Evolutionary conservation across 257 asterid genomes (phyloP), one percentile per base, ranked within the genome.

Genomic region (Ocimum tenuiflorum): DNA sequence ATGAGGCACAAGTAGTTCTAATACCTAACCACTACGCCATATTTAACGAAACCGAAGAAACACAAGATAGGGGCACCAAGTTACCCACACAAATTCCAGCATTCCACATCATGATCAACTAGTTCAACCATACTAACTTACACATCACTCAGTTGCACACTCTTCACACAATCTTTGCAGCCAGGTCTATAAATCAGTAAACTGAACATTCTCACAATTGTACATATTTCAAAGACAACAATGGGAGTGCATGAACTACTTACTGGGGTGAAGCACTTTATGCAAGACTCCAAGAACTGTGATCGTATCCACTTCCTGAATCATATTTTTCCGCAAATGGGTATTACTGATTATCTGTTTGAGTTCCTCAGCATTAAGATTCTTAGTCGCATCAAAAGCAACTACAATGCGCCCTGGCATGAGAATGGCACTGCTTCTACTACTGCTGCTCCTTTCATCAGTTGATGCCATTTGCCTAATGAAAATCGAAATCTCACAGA

Each of bases 231-330:
- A 53, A 53, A 6, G 12, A 51, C 35, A 15, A 51, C 42, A 51
- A 23, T 53, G 0, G n/a, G 4, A 9, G 12, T 5, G 11, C 69
- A 69, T 29, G 52, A 7, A 67, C 90, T 81, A 67, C 90, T 81
- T 69, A 88, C 94, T 68, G 43, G 95, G 92, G 68, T 88, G 95
- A 8, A 71, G 78, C 1, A 85, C 61, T 76, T 80, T 80, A 60
- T 85, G 88, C 72, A 88, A 7, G 39, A 88, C 84, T 1, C 91
- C 95, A 20, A 88, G 84, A 54, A 88, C 82, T 1, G 83, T 70
- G 22, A 88, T 70, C 0, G 84, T 83, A 62, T 83, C 94, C 9
- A 80, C 91, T 49, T 70, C 78, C 17, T 67, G 87, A 75, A 82
- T 83, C 67, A 88, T 80, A 70, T 64, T 79, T 13, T 73, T 79